phyloP scores from a whole-genome alignment of 495 filamentous ascomycete species.

The Schizothecium vesticola region DNA sequence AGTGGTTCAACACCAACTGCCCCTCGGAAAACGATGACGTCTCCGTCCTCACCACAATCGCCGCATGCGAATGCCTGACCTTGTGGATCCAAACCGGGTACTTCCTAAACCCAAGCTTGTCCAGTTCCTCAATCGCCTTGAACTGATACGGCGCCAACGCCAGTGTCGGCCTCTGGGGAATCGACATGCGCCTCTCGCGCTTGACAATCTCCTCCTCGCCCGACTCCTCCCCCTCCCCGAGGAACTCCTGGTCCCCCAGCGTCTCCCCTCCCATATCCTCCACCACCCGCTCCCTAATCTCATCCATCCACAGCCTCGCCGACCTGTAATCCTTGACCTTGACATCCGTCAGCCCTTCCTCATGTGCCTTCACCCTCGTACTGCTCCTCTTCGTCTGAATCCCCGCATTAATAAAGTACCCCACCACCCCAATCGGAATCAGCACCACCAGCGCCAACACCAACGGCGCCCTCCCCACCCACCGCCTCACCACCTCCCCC shows the following conservation, averaged over 20 bases:
- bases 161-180: slow-evolving; percentile 53
- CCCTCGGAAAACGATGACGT: slow-evolving; percentile 67
- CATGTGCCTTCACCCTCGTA: slow-evolving; percentile 69
- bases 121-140: slow-evolving; percentile 70
- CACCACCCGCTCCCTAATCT: slow-evolving; percentile 54
- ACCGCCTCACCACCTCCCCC: slow-evolving; percentile 23
- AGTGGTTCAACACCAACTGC: slow-evolving; percentile 72
- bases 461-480: slow-evolving; percentile 48
- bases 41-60: slow-evolving; percentile 73
- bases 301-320: slow-evolving; percentile 69
- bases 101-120: slow-evolving; percentile 70
- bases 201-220: slow-evolving; percentile 24
- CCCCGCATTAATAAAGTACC: slow-evolving; percentile 69
- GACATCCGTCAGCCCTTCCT: slow-evolving; percentile 60
- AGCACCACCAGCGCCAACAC: slow-evolving; percentile 58
- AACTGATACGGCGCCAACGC: slow-evolving; percentile 78
- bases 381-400: slow-evolving; percentile 68
- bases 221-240: slow-evolving; percentile 16
- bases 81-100: slow-evolving; percentile 85
- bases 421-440: slow-evolving; percentile 59
- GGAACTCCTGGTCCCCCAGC: slow-evolving; percentile 7
- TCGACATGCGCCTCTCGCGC: slow-evolving; percentile 34
- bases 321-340: slow-evolving; percentile 61
- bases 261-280: slow-evolving; percentile 45
- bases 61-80: slow-evolving; percentile 74